Percentiles rank a stretch among this genome's conserved stretches.
Evolutionary conservation across 139 green algal genomes (phyloP).

Genomic region (Picochlorum sp.): DNA sequence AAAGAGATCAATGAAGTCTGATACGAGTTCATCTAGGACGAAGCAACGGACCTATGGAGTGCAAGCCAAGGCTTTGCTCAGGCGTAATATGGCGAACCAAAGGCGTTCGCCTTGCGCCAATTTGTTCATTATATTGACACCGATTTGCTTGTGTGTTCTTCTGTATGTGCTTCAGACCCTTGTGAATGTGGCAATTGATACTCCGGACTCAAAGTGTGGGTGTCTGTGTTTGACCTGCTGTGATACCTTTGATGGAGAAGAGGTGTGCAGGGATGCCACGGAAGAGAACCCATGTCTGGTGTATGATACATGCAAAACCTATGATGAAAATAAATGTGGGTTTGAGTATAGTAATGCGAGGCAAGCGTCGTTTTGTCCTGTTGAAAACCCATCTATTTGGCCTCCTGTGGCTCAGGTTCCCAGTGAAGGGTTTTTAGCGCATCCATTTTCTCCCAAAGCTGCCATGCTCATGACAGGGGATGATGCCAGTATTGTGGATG

Average conservation of each 20-base stretch:
- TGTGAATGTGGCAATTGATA: conserved; percentile 39
- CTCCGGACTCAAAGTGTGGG: conserved; percentile 46
- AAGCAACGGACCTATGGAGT: conserved; percentile 9
- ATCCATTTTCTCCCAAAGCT: conserved; percentile 15
- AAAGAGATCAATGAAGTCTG: neutral
- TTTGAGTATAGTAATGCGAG: conserved; percentile 31
- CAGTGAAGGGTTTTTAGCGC: conserved; percentile 10
- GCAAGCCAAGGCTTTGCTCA: conserved; percentile 43
- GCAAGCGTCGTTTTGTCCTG: conserved; percentile 39
- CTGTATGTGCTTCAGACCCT: conserved; percentile 48
- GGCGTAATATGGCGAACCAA: conserved; percentile 58
- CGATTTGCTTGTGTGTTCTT: conserved; percentile 65
- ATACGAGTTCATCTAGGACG: neutral
- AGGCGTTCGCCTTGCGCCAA: conserved; percentile 52
- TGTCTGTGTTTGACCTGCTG: conserved; percentile 59
- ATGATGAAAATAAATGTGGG: conserved; percentile 39
- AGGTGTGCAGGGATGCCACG: neutral
- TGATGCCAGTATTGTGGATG: neutral
- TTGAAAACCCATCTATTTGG: conserved; percentile 41
- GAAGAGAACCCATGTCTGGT: neutral
- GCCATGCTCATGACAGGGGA: conserved; percentile 29
- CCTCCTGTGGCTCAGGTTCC: conserved; percentile 35
- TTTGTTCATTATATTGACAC: conserved; percentile 47
- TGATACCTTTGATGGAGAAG: conserved; percentile 3
- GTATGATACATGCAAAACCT: neutral